phyloP scores from a whole-genome alignment of 208 protist species.

The Acanthamoeba castellanii region DNA sequence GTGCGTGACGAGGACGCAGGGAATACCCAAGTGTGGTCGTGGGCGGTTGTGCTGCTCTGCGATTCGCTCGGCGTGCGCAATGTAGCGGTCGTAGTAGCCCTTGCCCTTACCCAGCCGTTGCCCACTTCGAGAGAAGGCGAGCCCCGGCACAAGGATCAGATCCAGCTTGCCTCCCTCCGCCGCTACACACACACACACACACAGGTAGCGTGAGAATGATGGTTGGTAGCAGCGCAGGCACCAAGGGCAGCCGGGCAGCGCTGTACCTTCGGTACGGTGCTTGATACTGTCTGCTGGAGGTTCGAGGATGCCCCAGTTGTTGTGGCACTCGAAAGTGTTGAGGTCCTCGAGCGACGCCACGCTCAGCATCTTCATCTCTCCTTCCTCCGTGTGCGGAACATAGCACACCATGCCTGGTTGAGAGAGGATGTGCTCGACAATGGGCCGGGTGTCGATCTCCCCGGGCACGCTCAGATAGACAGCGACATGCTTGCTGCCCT shows the following conservation, averaged over 20 bases:
- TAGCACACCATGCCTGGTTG: conserved; percentile 5
- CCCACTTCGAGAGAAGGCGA: conserved; percentile 15
- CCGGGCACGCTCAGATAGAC: conserved; percentile 14
- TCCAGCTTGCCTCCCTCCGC: not conserved
- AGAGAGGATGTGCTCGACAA: not conserved
- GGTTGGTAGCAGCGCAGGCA: not conserved
- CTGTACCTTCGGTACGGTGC: not conserved
- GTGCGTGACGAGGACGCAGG: too few species aligned
- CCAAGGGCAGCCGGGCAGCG: too few species aligned
- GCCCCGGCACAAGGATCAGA: conserved; percentile 4
- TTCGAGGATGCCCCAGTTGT: conserved; percentile 47
- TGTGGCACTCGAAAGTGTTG: conserved; percentile 3
- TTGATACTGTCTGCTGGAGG: not conserved
- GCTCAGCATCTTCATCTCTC: conserved; percentile 21
- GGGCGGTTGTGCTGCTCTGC: not conserved
- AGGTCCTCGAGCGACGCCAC: conserved; percentile 6
- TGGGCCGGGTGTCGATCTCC: conserved; percentile 3
- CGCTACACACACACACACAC: not conserved
- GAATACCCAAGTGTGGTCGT: not conserved
- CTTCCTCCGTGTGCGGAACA: not conserved
- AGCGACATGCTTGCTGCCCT: conserved; percentile 10
- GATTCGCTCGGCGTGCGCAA: not conserved
- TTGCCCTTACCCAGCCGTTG: not conserved
- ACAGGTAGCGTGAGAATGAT: not conserved
- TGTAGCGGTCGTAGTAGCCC: conserved; percentile 26